These are phyloP conservation scores for Amborella trichopoda DNA, from an alignment of 164 flowering plant species.

Conservation along the genomic window DNA sequence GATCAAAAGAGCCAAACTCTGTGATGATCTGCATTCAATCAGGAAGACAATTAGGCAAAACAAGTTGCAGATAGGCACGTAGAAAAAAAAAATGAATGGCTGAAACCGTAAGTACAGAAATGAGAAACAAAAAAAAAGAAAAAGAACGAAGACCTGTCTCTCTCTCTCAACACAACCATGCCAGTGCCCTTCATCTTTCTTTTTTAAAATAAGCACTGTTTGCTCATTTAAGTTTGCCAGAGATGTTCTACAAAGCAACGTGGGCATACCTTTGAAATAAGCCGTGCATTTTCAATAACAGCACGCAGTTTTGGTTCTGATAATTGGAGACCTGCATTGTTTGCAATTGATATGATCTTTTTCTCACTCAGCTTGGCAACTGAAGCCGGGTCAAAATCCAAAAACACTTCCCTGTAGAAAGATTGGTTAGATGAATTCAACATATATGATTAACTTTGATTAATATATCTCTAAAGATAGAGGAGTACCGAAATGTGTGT, in stretches of 20 bases:
- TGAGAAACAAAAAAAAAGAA: background rate
- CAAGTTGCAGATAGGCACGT: background rate
- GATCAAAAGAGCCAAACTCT: slow-evolving; percentile 24
- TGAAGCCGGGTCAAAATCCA: slow-evolving; percentile 21
- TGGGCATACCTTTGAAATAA: slow-evolving; percentile 19
- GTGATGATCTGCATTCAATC: slow-evolving; percentile 14
- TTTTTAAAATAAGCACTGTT: too few relatives aligned
- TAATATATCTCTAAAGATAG: too few relatives aligned
- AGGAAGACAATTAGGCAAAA: background rate
- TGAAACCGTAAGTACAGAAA: background rate
- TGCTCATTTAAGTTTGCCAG: too few relatives aligned
- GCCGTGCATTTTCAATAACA: slow-evolving; percentile 27
- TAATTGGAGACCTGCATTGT: slow-evolving; percentile 16
- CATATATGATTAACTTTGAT: background rate
- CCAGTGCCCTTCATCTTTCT: too few relatives aligned
- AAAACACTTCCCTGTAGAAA: slow-evolving; percentile 23
- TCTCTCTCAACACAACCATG: too few relatives aligned
- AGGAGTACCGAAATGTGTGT: slow-evolving; percentile 40
- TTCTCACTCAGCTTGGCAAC: slow-evolving; percentile 26
- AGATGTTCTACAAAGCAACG: too few relatives aligned
- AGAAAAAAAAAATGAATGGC: background rate
- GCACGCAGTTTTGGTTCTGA: slow-evolving; percentile 28
- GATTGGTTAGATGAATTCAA: background rate
- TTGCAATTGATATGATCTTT: slow-evolving; percentile 20
- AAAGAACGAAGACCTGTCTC: too few relatives aligned